These are phyloP conservation scores for Evernia prunastri DNA, from an alignment of 495 filamentous ascomycete species.

Conservation along the genomic window DNA sequence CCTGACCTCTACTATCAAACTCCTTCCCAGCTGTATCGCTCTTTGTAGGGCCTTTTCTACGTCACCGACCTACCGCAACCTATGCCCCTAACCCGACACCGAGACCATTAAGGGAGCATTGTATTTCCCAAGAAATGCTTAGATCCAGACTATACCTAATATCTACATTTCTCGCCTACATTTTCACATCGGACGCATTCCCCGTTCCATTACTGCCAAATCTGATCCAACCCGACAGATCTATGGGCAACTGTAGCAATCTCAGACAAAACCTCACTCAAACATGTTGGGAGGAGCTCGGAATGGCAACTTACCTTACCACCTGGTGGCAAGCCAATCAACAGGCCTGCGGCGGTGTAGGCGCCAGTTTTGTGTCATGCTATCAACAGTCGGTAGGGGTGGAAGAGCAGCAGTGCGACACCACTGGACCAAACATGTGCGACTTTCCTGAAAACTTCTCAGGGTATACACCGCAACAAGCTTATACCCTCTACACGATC, in stretches of 20 bases:
- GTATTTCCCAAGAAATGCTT: not conserved
- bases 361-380: constrained; percentile 10
- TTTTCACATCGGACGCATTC: not conserved
- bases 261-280: constrained; percentile 14
- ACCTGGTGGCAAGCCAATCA: constrained; percentile 13
- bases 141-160: not conserved
- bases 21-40: not conserved
- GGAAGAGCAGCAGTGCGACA: constrained; percentile 11
- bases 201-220: not conserved
- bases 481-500: constrained; percentile 16
- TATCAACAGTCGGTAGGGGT: constrained; percentile 12
- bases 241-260: not conserved
- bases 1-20: not conserved
- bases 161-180: not conserved
- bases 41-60: not conserved
- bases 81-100: not conserved
- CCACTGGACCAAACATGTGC: constrained; percentile 9
- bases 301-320: not conserved
- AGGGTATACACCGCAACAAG: constrained; percentile 11
- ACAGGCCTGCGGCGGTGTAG: not conserved
- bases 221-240: no score
- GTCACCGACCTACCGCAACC: not conserved
- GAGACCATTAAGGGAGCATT: not conserved
- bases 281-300: constrained; percentile 10
- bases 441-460: constrained; percentile 9